These are phyloP conservation scores for Monosporozyma aerobia DNA, from an alignment of 805 yeast species.

Conservation along the genomic window DNA sequence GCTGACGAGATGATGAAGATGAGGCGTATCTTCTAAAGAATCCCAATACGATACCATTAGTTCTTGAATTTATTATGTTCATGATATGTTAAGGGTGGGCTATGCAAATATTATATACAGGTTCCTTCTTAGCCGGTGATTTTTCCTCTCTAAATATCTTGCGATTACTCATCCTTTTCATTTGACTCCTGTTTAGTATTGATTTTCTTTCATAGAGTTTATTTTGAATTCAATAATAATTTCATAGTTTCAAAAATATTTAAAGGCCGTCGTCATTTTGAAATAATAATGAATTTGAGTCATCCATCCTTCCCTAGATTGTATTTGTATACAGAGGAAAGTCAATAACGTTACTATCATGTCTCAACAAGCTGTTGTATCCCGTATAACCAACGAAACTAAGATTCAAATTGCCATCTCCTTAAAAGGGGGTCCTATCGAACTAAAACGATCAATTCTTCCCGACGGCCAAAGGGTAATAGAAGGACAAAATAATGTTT, in stretches of 20 bases:
- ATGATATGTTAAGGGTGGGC: no score
- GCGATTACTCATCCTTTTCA: no score
- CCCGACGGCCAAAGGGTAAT: conserved; percentile 18
- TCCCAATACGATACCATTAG: background rate
- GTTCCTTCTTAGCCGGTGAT: no score
- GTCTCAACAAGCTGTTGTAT: conserved; percentile 30
- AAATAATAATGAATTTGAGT: background rate
- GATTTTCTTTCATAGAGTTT: no score
- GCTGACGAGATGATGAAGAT: background rate
- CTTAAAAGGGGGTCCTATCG: conserved; percentile 76
- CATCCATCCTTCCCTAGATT: background rate
- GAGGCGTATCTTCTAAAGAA: background rate
- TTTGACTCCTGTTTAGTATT: no score
- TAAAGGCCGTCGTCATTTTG: no score
- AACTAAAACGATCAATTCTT: conserved; percentile 52
- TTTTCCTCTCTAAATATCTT: no score
- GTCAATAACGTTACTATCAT: background rate
- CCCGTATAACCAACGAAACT: conserved; percentile 83
- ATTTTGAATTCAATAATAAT: no score
- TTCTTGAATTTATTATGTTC: background rate
- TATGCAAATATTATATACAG: no score
- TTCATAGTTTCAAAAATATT: no score
- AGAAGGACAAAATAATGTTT: conserved; percentile 35
- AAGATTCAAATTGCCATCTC: conserved; percentile 78
- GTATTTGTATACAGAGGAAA: no score